Conservation (phyloP, 2,329 filamentous ascomycete genomes). For the Cadophora malorum region DNA sequence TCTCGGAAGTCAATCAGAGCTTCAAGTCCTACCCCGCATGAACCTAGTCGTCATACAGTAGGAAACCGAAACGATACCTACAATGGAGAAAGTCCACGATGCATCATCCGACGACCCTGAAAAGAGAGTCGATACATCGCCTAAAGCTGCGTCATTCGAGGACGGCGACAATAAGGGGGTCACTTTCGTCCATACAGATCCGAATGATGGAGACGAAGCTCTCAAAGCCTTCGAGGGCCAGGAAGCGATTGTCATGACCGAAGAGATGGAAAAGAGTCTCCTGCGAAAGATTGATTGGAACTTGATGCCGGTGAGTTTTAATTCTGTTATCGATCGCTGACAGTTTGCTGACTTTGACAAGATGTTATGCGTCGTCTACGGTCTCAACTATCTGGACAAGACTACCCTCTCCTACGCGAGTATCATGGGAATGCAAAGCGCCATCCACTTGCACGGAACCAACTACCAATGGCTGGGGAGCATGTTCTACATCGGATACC, state of each 20-base stretch:
- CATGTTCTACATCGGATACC: conserved; percentile 54
- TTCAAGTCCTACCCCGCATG: background rate
- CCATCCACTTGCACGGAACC: conserved; percentile 47
- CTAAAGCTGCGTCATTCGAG: conserved; percentile 29
- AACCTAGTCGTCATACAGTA: background rate
- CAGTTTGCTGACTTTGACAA: conserved; percentile 22
- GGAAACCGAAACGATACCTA: background rate
- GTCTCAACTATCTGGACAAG: conserved; percentile 60
- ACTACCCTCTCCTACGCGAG: conserved; percentile 57
- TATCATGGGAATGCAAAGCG: conserved; percentile 55
- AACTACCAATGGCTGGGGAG: conserved; percentile 56
- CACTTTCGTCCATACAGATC: conserved; percentile 47
- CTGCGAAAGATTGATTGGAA: conserved; percentile 55
- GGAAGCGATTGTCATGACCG: conserved; percentile 47
- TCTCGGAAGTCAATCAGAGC: background rate
- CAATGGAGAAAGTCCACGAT: conserved; percentile 31
- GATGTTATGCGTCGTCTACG: conserved; percentile 63
- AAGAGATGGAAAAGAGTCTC: conserved; percentile 50
- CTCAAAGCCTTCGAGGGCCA: conserved; percentile 50
- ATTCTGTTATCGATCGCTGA: background rate
- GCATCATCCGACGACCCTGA: conserved; percentile 30
- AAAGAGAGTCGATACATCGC: conserved; percentile 27
- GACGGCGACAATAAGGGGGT: conserved; percentile 34
- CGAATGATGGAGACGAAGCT: conserved; percentile 52
- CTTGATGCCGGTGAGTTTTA: conserved; percentile 49